phyloP scores from a whole-genome alignment of 768 basidiomycete species.

The Tubosaeta sp. region DNA sequence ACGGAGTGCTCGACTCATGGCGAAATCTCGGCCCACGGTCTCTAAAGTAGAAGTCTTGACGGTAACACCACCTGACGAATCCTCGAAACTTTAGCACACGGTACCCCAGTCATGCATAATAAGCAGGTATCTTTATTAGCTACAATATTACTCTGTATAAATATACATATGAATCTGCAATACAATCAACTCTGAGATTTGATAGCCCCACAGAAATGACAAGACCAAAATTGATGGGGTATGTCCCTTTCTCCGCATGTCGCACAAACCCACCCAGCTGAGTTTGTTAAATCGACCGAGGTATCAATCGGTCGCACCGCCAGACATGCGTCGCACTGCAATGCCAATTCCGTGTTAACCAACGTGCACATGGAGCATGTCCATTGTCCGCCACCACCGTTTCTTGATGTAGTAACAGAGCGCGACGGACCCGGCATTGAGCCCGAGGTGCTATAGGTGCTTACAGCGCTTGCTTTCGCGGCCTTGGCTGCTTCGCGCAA shows the following conservation, averaged over 20 bases:
- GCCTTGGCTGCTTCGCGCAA: conserved; percentile 66
- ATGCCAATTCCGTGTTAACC: conserved; percentile 44
- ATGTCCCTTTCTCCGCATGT: conserved; percentile 61
- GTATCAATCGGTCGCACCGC: conserved; percentile 34
- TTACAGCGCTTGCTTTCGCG: conserved; percentile 57
- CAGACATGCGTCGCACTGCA: conserved; percentile 62
- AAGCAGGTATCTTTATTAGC: neutral
- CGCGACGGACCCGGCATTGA: conserved; percentile 11
- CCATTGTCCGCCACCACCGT: conserved; percentile 37
- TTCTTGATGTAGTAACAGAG: neutral
- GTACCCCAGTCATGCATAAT: too few relatives aligned
- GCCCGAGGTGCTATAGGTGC: conserved; percentile 28
- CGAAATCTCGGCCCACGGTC: conserved; percentile 81
- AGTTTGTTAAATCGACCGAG: neutral
- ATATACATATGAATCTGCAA: neutral
- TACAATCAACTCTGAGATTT: conserved; percentile 38
- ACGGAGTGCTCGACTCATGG: conserved; percentile 35
- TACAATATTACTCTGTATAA: neutral
- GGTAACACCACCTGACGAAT: too few relatives aligned
- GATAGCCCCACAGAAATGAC: conserved; percentile 65
- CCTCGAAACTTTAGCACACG: too few relatives aligned
- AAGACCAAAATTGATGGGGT: conserved; percentile 69
- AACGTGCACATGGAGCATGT: conserved; percentile 62
- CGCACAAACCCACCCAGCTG: conserved; percentile 58
- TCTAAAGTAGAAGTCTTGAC: conserved; percentile 75